Conservation (phyloP, 1,284 basidiomycete genomes). For the Farysia itapuensis region DNA sequence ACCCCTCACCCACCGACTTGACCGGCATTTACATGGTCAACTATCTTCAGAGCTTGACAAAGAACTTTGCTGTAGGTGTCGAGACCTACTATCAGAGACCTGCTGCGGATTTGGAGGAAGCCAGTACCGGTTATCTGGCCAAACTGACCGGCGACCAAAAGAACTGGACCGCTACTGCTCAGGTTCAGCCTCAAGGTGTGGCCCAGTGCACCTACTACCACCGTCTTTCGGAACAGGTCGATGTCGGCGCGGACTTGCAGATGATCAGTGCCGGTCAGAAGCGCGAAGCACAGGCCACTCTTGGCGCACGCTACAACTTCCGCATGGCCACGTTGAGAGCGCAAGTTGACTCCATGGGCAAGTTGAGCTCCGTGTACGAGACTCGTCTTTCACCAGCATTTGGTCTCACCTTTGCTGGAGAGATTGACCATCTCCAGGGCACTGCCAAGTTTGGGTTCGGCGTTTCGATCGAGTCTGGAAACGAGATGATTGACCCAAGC, state of each 20-base stretch:
- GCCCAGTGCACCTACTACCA: conserved; percentile 96
- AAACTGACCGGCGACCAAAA: conserved; percentile 65
- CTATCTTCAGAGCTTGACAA: conserved; percentile 92
- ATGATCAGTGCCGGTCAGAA: conserved; percentile 68
- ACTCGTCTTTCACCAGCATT: conserved; percentile 94
- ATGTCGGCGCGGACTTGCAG: conserved; percentile 93
- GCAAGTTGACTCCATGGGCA: conserved; percentile 62
- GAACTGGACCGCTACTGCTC: conserved; percentile 78
- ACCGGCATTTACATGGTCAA: conserved; percentile 94
- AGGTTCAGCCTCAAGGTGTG: conserved; percentile 78
- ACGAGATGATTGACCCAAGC: conserved; percentile 54
- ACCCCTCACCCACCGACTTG: conserved; percentile 80
- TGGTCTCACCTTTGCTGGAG: conserved; percentile 88
- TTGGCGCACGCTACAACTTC: conserved; percentile 96
- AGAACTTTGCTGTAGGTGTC: conserved; percentile 83
- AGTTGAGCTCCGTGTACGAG: conserved; percentile 91
- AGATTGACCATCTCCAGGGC: conserved; percentile 93
- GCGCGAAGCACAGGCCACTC: conserved; percentile 85
- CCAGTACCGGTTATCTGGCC: conserved; percentile 80
- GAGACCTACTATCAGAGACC: conserved; percentile 84
- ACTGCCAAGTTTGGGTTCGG: conserved; percentile 93
- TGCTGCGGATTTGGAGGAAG: conserved; percentile 65
- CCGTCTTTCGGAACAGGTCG: conserved; percentile 91
- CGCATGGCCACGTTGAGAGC: conserved; percentile 72
- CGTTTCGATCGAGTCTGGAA: conserved; percentile 81